Evolutionary conservation across 352 stramenopile genomes (phyloP), one percentile per base, ranked within the genome.

Genomic region (Phytophthora europaea): DNA sequence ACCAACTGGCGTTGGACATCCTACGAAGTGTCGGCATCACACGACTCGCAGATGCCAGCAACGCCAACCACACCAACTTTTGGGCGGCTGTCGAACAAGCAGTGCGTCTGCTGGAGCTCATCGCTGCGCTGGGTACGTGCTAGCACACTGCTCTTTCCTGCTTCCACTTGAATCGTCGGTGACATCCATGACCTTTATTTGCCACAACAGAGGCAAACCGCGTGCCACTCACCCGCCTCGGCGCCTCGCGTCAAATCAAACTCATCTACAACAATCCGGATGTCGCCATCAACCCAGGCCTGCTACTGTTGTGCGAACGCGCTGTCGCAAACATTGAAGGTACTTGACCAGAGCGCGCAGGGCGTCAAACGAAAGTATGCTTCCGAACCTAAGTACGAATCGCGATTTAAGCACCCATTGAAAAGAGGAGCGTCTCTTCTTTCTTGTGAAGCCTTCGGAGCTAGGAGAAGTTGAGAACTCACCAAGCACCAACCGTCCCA

Each of bases 261-360:
- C 76, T 88, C 57, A 66, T 91, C 43, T 90, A 89, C 75, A 90
- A 91, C 73, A 81, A 69, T 56, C 55, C 67, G 8, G 70, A 80
- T 15, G 60, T 63, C 13, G 79, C 78, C 4, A 36, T 40, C 28
- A 79, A 87, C n/a, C 40, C 51, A 28, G 72, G 74, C 15, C 61
- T 93, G 16, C 65, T 83, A n/a, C 53, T 81, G 28, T 64, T 93
- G n/a, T 91, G 85, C 67, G 83, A 90, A 28, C 73, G 77, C 7
- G 75, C 83, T 6, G 71, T 90, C 31, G 78, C 80, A 28, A 81
- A 84, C n/a, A 83, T 92, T 53, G 85, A 91, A 63, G 83, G 80
- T 47, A 91, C 80, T 0, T 89, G 71, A 86, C n/a, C 38, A 16
- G 36, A 45, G 36, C 36, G 36, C n/a, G n/a, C n/a, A n/a, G n/a